These are phyloP conservation scores for Adansonia rubrostipa DNA, from an alignment of 441 rosid genomes.

Conservation along the genomic window DNA sequence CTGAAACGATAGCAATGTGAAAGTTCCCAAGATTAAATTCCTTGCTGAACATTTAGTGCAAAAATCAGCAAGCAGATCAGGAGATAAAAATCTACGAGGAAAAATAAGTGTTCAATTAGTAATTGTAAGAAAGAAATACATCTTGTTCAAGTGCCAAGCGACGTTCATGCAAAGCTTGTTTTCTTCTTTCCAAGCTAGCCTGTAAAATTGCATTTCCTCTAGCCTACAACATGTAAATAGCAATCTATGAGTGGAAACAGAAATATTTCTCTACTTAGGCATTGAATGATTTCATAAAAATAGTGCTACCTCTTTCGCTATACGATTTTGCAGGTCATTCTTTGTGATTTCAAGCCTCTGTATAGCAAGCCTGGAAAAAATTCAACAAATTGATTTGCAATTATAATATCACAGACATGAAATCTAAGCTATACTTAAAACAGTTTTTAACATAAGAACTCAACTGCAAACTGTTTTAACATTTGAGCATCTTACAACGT, in stretches of 20 bases:
- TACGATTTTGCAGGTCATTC: conserved; percentile 88
- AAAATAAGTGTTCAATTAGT: conserved; percentile 19
- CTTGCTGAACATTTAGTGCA: neutral
- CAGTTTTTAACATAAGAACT: neutral
- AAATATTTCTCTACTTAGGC: conserved; percentile 19
- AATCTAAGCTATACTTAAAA: neutral
- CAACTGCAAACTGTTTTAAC: neutral
- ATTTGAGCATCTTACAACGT: neutral
- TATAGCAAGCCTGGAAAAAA: conserved; percentile 79
- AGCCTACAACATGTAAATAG: conserved; percentile 56
- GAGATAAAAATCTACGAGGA: conserved; percentile 13
- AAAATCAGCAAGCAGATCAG: conserved; percentile 11
- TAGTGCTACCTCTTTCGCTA: conserved; percentile 84
- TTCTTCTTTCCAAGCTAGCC: conserved; percentile 97
- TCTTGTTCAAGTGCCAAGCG: conserved; percentile 98
- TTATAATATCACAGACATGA: neutral
- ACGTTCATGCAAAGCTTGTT: conserved; percentile 96
- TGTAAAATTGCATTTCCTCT: conserved; percentile 97
- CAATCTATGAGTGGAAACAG: conserved; percentile 34
- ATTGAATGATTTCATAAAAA: conserved; percentile 30
- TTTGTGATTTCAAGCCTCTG: conserved; percentile 93
- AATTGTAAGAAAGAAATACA: conserved; percentile 49
- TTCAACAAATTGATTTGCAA: conserved; percentile 26
- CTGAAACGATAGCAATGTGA: neutral
- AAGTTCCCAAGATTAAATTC: conserved; percentile 3